These are phyloP conservation scores for Magnaporthiopsis rhizophila DNA, from an alignment of 2,329 filamentous ascomycete species.

Conservation along the genomic window DNA sequence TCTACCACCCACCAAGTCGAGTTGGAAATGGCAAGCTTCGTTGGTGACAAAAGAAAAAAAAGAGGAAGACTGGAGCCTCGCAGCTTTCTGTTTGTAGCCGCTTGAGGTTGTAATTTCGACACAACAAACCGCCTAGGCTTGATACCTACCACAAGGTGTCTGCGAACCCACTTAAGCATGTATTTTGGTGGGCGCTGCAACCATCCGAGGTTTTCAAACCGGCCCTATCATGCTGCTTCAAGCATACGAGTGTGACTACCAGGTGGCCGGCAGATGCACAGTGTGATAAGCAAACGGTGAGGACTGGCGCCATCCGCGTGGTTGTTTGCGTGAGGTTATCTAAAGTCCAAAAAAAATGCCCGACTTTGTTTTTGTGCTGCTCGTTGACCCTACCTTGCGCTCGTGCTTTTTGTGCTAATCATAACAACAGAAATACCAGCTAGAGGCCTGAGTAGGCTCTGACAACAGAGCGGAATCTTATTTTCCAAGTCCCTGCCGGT, in stretches of 20 bases:
- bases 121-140: no score
- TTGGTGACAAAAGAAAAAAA: no score
- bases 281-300: neutral
- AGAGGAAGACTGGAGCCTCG: no score
- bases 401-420: neutral
- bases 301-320: neutral
- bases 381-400: neutral
- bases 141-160: no score
- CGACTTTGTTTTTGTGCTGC: neutral
- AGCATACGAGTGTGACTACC: neutral
- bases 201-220: neutral
- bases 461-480: neutral
- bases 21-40: no score
- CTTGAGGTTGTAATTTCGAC: no score
- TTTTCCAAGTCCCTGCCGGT: constrained; percentile 33
- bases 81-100: no score
- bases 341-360: neutral
- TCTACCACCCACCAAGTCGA: no score
- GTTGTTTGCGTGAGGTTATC: neutral
- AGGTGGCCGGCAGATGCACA: neutral
- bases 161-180: no score
- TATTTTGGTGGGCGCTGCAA: neutral
- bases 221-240: no score
- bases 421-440: no score
- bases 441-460: neutral